Conservation (phyloP, 495 filamentous ascomycete species). For the Astrothelium macrocarpum region DNA sequence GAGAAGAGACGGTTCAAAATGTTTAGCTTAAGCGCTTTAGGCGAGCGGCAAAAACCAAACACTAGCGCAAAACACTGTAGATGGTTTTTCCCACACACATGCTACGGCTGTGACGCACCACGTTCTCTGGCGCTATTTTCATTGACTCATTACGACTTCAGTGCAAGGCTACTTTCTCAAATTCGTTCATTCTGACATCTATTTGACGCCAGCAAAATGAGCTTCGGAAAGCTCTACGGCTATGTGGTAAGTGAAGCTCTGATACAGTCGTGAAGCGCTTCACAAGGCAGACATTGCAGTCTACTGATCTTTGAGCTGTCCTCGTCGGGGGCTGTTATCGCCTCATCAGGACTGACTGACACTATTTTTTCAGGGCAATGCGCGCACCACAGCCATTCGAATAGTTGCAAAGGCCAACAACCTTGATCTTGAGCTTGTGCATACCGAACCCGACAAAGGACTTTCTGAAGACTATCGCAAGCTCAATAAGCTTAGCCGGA, state of each 20-base stretch:
- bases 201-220: background rate
- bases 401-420: constrained; percentile 94
- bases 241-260: constrained; percentile 53
- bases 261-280: background rate
- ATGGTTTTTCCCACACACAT: background rate
- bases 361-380: constrained; percentile 55
- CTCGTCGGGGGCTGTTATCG: background rate
- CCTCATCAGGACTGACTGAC: background rate
- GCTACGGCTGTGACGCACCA: background rate
- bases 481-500: constrained; percentile 76
- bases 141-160: background rate
- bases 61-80: background rate
- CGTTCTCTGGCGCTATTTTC: background rate
- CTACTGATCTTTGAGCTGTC: background rate
- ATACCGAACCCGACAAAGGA: constrained; percentile 51
- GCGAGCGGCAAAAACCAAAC: background rate
- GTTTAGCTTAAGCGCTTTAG: background rate
- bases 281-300: background rate
- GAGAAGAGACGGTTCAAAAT: background rate
- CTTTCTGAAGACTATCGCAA: constrained; percentile 66
- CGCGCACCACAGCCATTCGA: constrained; percentile 75
- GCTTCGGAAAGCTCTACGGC: constrained; percentile 92
- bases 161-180: background rate
- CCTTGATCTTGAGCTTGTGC: constrained; percentile 76
- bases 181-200: too few relatives aligned